Base-by-base conservation (phyloP, 164 flowering plant genomes). In the Litsea cubeba region DNA sequence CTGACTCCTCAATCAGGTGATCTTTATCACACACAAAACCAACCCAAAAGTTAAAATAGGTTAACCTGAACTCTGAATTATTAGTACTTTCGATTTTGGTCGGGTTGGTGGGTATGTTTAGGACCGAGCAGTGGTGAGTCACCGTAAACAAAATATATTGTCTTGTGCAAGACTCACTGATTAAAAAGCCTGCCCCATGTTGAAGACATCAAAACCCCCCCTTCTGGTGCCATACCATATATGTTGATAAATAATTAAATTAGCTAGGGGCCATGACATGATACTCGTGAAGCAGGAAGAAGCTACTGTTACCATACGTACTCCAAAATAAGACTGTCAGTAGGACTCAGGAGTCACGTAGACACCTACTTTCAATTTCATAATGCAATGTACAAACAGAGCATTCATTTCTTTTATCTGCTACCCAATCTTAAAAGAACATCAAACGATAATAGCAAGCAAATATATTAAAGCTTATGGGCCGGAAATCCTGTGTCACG, bases 401-500 rank as follows among this genome's bases (percentile, higher is more conserved):
- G 60, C 7, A 54, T 54, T 20, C 60, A 20, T 54, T 54, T 54
- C n/a, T 20, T 54, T 54, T 54, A 20, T 51, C 58, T 51, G 17
- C 58, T 12, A 51, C 58, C 17, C 58, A 12, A 12, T 51, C 20
- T 51, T 51, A 51, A 51, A 51, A 51, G 15, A 51, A 51, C 4
- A 51, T 51, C 18, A 54, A 15, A 15, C 60, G n/a, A 54, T 54
- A 54, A 54, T 54, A 15, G 0, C 46, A 40, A 54, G 60, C n/a
- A 12, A 54, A 54, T 54, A 54, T 15, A 54, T 54, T 54, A 54
- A 14, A 18, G 60, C 60, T 18, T 54, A 54, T 54, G n/a, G 60
- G 60, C 60, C 60, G 17, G 60, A 54, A 54, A 54, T 54, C 60
- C 60, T 54, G 60, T 54, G 60, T 54, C 60, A 54, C 60, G 60